Base-by-base conservation (phyloP, 805 yeast genomes). In the Ogataea philodendri region DNA sequence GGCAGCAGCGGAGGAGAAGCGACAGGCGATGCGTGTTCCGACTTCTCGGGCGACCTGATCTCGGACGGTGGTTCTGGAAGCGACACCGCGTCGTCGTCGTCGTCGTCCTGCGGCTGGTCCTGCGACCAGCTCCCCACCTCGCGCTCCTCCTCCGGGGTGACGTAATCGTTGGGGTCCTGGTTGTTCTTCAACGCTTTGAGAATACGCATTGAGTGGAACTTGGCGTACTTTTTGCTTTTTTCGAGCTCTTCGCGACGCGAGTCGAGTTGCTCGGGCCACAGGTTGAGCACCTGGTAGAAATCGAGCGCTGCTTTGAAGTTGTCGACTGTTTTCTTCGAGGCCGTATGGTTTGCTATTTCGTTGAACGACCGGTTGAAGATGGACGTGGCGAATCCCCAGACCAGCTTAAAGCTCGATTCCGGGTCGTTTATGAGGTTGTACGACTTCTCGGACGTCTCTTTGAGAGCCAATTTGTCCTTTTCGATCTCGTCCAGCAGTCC, bases 401-500 rank as follows among this genome's bases (percentile, higher is more conserved):
- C 69, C 39, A 81, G 74, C 3, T 69, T 70, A 38, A 67, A 66
- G 7, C 80, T 74, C n/a, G 79, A 67, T 8, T 67, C 72, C 43
- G 77, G 78, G 47, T 82, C 85, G 17, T 60, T 61, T 13, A 89
- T 61, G 9, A 86, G 67, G 11, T 69, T 73, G 24, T 51, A 57
- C 3, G 75, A 48, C 14, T 64, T 47, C 5, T 62, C 72, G 34
- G 65, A 66, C 4, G 60, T 62, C 4, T 59, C 60, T 9, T 65
- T 49, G 16, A 67, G 62, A 6, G 49, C 47, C 2, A 39, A 44
- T 50, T 79, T 81, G 40, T 70, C 62, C 2, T 48, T 40, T 54
- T 93, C 98, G 22, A 93, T 76, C 3, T 72, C 73, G 51, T 83
- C 94, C 37, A 90, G 61, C 28, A 93, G 61, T 3, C 56, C 52